Conservation (phyloP, 768 basidiomycete species). For the Mycena pura region DNA sequence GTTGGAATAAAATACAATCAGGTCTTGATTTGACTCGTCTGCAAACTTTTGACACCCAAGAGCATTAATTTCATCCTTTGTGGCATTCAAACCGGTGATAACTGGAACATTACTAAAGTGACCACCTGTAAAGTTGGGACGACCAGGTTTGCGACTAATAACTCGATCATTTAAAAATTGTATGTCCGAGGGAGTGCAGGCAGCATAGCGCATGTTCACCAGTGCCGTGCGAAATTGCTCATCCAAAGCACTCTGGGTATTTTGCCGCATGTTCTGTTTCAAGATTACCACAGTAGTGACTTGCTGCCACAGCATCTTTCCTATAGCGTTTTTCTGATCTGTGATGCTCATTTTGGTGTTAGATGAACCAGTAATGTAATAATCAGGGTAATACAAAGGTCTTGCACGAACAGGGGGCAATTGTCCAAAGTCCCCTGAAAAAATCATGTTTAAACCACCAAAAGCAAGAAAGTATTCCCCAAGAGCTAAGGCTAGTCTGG, state of each 20-base stretch:
- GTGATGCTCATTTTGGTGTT: constrained; percentile 18
- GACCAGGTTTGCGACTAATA: constrained; percentile 15
- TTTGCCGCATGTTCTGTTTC: constrained; percentile 45
- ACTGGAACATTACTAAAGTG: constrained; percentile 42
- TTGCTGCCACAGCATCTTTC: constrained; percentile 43
- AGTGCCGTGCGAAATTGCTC: constrained; percentile 35
- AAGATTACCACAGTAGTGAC: constrained; percentile 41
- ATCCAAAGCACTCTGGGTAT: constrained; percentile 29
- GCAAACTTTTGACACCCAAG: constrained; percentile 41
- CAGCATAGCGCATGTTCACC: constrained; percentile 47
- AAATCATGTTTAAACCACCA: constrained; percentile 39
- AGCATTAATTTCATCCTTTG: constrained; percentile 47
- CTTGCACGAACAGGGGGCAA: constrained; percentile 32
- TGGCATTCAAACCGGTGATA: constrained; percentile 44
- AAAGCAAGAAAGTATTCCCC: constrained; percentile 21
- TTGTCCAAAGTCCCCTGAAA: constrained; percentile 46
- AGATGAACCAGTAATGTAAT: constrained; percentile 7
- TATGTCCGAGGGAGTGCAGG: constrained; percentile 46
- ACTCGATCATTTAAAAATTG: constrained; percentile 38
- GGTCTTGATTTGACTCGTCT: constrained; percentile 32
- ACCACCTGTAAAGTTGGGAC: constrained; percentile 16
- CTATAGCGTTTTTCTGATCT: constrained; percentile 32
- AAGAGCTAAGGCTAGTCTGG: constrained; percentile 14
- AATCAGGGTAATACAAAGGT: background rate
- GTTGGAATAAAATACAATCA: constrained; percentile 34